These are phyloP conservation scores for Simplicillium sp. DNA, from an alignment of 2,329 filamentous ascomycete genomes.

Conservation along the genomic window DNA sequence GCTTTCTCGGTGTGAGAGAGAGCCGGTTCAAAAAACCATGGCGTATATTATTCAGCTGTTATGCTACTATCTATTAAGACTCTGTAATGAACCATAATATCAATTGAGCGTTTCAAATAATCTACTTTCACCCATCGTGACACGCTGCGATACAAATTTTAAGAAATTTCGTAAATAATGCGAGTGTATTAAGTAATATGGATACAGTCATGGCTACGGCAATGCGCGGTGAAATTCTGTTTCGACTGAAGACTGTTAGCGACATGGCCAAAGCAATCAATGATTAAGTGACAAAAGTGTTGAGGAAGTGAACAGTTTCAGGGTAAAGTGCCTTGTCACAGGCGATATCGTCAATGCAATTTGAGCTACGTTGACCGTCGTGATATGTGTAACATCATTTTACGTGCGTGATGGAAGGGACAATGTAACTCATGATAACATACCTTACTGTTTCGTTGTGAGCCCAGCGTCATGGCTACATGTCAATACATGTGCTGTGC, in stretches of 20 bases:
- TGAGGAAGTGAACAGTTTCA: constrained; percentile 11
- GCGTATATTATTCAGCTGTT: background rate
- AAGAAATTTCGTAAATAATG: too few species aligned
- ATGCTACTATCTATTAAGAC: constrained; percentile 3
- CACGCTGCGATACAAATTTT: too few species aligned
- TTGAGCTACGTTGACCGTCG: constrained; percentile 40
- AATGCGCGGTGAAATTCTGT: background rate
- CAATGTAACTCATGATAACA: background rate
- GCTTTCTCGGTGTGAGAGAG: background rate
- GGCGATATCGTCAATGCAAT: constrained; percentile 34
- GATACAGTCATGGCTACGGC: background rate
- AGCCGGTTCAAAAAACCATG: background rate
- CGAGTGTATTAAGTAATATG: background rate
- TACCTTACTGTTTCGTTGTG: background rate
- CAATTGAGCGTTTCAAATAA: background rate
- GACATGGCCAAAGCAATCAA: background rate
- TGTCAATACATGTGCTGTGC: background rate
- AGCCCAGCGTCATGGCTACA: background rate
- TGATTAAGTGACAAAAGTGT: background rate
- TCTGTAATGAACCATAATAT: background rate
- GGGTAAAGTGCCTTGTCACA: constrained; percentile 32
- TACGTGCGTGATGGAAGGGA: constrained; percentile 3
- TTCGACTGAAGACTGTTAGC: background rate
- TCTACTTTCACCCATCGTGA: background rate
- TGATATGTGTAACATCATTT: constrained; percentile 35